These are phyloP conservation scores for Dothistroma pini DNA, from an alignment of 2,329 filamentous ascomycete species.

Conservation along the genomic window DNA sequence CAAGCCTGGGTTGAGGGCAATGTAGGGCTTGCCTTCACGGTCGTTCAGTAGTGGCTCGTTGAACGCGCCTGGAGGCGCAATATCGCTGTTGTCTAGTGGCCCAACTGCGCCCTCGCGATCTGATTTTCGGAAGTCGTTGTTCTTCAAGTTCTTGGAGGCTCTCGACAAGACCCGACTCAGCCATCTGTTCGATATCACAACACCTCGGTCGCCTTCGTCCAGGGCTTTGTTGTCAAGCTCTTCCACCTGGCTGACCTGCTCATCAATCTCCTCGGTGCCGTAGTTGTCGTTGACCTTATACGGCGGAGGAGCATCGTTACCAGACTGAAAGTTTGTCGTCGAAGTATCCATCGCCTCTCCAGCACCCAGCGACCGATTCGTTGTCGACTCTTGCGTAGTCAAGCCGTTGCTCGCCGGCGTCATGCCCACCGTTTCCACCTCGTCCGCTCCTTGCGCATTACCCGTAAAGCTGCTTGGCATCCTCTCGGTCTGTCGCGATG, in stretches of 20 bases:
- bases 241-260: constrained; percentile 71
- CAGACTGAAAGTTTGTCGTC: constrained; percentile 23
- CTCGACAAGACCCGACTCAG: constrained; percentile 67
- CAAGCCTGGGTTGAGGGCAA: constrained; percentile 68
- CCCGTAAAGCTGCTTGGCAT: constrained; percentile 16
- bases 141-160: constrained; percentile 55
- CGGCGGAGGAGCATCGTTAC: constrained; percentile 7
- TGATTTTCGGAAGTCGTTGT: constrained; percentile 56
- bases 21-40: constrained; percentile 47
- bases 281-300: constrained; percentile 11
- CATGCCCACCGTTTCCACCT: constrained; percentile 24
- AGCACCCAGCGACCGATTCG: constrained; percentile 1
- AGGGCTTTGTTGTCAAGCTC: constrained; percentile 52
- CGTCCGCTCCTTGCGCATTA: constrained; percentile 14
- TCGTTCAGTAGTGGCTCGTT: constrained; percentile 25
- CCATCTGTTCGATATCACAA: constrained; percentile 76
- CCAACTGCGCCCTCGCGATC: constrained; percentile 64
- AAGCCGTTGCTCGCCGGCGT: constrained; percentile 7
- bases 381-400: constrained; percentile 16
- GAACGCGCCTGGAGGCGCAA: constrained; percentile 51
- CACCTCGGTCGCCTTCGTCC: constrained; percentile 71
- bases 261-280: constrained; percentile 45
- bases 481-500: constrained; percentile 4
- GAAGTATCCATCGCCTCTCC: constrained; percentile 16
- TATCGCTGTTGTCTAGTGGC: constrained; percentile 81